Evolutionary conservation across 805 yeast genomes (phyloP), one percentile per base, ranked within the genome.

Genomic region (Candida wancherniae): DNA sequence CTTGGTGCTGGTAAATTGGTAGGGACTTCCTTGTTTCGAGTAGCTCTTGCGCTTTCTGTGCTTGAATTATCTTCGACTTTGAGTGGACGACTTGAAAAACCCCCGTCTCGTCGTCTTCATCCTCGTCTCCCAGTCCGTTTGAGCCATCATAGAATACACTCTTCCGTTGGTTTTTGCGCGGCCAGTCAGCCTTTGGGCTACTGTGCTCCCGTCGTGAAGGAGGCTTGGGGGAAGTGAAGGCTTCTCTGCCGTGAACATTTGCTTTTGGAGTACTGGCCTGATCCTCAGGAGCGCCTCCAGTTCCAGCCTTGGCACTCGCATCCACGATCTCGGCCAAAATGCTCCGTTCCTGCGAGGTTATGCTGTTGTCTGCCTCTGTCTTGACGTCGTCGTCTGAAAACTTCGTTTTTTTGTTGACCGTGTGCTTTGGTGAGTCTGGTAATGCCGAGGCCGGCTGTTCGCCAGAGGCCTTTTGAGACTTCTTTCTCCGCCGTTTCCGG

Each of bases 1-100:
- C 77, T 45, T 75, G 75, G 39, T 84, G 84, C 43, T 73, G 77
- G 56, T 69, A 86, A 16, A 88, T 84, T 0, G 97, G 97, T 25
- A 88, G 66, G 0, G 69, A 62, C 42, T 71, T 53, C 37, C 95
- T 63, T 1, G 69, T 55, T 24, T 67, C 58, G 4, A 77, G 58
- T 10, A 85, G 59, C 12, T 61, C 57, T 4, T 37, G 39, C 1
- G 77, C 67, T 36, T 42, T 77, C 50, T 52, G 53, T 26, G 56
- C 53, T 19, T 77, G 39, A 26, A 60, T 51, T 6, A 33, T 21
- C n/a, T 38, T 24, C n/a, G 44, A 28, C 5, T 24, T 34, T 10
- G 19, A 26, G n/a, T 26, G 11, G 7, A 26, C 28, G n/a, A 29
- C 11, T 18, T 38, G 36, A 31, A 48, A 47, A n/a, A n/a, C n/a